These are phyloP conservation scores for Hepatocystis sp. DNA, from an alignment of 169 alveolate genomes.

Conservation along the genomic window DNA sequence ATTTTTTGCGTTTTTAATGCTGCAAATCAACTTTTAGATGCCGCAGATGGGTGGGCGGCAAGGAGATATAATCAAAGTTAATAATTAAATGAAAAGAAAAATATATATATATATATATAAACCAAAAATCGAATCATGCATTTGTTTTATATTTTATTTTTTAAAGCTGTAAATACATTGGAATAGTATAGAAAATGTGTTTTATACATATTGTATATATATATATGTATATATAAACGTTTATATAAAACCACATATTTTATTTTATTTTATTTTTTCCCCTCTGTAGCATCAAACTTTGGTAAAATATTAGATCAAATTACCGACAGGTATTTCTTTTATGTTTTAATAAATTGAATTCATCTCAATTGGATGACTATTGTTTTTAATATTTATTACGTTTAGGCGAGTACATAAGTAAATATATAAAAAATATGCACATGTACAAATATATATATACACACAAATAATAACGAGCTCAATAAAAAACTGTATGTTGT, in stretches of 20 bases:
- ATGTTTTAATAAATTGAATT: too few relatives aligned
- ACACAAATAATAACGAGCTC: too few relatives aligned
- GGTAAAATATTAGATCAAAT: conserved; percentile 75
- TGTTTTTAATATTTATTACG: too few relatives aligned
- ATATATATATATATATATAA: conserved; percentile 4
- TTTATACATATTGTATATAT: neutral
- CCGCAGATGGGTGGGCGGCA: conserved; percentile 74
- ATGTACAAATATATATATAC: too few relatives aligned
- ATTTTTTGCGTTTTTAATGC: conserved; percentile 25
- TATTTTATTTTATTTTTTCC: conserved; percentile 4
- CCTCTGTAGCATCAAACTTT: conserved; percentile 51
- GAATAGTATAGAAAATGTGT: neutral
- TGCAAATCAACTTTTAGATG: conserved; percentile 56
- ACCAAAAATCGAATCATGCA: neutral
- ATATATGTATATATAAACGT: too few relatives aligned
- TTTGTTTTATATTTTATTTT: neutral
- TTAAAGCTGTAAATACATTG: neutral
- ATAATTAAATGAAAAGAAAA: neutral
- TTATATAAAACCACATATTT: neutral
- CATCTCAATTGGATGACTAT: neutral
- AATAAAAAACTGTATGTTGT: too few relatives aligned
- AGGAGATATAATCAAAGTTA: conserved; percentile 69
- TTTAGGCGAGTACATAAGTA: too few relatives aligned
- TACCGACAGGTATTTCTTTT: conserved; percentile 59
- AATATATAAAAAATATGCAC: too few relatives aligned